Conservation (phyloP, 495 filamentous ascomycete species). For the Aspergillus heteromorphus region DNA sequence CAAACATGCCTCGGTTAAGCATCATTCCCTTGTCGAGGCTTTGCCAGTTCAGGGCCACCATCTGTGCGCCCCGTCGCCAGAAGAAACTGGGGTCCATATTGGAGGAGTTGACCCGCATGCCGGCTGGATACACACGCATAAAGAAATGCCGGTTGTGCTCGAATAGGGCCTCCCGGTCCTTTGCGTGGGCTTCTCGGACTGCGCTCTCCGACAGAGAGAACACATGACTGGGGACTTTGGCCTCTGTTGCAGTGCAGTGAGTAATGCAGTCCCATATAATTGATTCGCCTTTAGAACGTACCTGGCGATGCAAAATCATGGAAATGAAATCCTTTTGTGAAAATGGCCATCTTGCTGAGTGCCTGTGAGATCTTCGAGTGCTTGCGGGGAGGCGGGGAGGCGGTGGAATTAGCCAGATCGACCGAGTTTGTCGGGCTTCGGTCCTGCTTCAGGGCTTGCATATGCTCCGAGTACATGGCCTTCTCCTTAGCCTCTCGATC, state of each 20-base stretch:
- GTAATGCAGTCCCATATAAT: not conserved
- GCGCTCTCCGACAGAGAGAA: conserved; percentile 81
- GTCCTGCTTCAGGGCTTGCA: conserved; percentile 6
- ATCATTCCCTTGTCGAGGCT: conserved; percentile 88
- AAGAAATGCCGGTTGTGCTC: conserved; percentile 76
- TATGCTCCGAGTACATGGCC: conserved; percentile 14
- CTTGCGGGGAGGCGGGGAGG: conserved; percentile 29
- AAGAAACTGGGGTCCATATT: conserved; percentile 79
- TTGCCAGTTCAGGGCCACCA: conserved; percentile 95
- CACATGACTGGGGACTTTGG: conserved; percentile 71
- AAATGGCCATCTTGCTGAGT: conserved; percentile 71
- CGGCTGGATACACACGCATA: conserved; percentile 86
- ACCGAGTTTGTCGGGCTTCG: not conserved
- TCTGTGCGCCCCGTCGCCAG: conserved; percentile 87
- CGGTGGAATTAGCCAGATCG: conserved; percentile 6
- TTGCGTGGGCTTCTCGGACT: conserved; percentile 65
- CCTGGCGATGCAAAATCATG: conserved; percentile 57
- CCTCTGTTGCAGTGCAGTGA: conserved; percentile 37
- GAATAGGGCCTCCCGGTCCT: conserved; percentile 57
- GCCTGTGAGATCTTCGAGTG: conserved; percentile 70
- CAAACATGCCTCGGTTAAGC: conserved; percentile 93
- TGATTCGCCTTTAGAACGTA: conserved; percentile 12
- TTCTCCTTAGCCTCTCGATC: conserved; percentile 22
- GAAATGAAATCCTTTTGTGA: conserved; percentile 78
- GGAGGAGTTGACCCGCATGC: conserved; percentile 73